Conservation (phyloP, 2,329 filamentous ascomycete genomes). For the Fonsecaea multimorphosa region DNA sequence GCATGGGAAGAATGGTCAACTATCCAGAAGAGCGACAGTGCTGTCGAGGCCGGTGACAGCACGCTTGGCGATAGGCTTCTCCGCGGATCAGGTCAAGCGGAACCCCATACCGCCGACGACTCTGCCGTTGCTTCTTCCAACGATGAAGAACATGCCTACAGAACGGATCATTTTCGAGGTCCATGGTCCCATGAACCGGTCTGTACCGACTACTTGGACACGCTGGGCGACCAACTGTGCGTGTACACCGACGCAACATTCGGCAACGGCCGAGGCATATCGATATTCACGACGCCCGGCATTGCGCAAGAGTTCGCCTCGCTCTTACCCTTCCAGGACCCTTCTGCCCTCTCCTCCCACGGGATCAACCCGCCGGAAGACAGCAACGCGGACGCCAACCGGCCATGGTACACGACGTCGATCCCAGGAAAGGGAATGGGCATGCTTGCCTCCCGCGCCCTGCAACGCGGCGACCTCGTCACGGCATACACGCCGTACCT, state of each 20-base stretch:
- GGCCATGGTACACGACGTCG: conserved; percentile 22
- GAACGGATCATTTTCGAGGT: not conserved
- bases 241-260: conserved; percentile 34
- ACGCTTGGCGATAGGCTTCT: not conserved
- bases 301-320: conserved; percentile 27
- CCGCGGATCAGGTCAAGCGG: not conserved
- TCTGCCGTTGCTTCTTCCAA: not conserved
- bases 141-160: not conserved
- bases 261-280: conserved; percentile 32
- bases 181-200: conserved; percentile 29
- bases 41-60: not conserved
- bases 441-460: conserved; percentile 26
- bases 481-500: conserved; percentile 32
- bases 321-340: conserved; percentile 28
- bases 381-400: not conserved
- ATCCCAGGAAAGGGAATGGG: conserved; percentile 32
- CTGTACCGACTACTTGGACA: conserved; percentile 28
- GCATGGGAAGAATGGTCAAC: not conserved
- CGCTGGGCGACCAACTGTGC: conserved; percentile 24
- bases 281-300: conserved; percentile 34
- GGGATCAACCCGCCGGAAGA: conserved; percentile 26
- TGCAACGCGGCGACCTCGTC: conserved; percentile 30
- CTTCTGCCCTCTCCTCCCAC: conserved; percentile 13
- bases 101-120: not conserved
- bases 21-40: not conserved